A percentile compares a stretch with the other conserved stretches of the same genome.
These are phyloP conservation scores for Coniochaeta sp. DNA, from an alignment of 2,329 filamentous ascomycete genomes.

Conservation along the genomic window DNA sequence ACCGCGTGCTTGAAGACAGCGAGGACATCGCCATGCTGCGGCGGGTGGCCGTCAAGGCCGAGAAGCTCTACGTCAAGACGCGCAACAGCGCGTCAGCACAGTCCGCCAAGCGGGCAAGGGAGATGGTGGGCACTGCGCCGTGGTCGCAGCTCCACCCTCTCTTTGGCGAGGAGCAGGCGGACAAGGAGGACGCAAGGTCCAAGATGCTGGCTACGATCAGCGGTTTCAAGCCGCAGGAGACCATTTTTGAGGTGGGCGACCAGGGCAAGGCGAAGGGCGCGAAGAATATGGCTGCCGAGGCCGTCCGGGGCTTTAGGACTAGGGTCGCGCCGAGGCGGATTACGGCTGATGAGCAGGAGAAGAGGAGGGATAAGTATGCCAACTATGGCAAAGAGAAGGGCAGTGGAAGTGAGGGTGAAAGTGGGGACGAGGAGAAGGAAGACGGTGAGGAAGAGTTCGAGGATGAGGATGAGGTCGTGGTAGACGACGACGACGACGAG, in stretches of 20 bases:
- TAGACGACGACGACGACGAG: conserved; percentile 41
- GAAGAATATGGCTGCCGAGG: conserved; percentile 59
- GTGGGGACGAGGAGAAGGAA: conserved; percentile 25
- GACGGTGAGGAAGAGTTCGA: conserved; percentile 28
- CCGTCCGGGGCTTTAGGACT: conserved; percentile 67
- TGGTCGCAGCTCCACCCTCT: conserved; percentile 74
- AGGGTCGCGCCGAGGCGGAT: conserved; percentile 56
- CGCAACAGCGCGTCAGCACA: conserved; percentile 84
- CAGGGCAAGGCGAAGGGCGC: conserved; percentile 59
- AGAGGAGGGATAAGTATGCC: conserved; percentile 21
- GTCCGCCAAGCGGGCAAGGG: conserved; percentile 81
- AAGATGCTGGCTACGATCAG: conserved; percentile 86
- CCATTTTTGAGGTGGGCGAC: conserved; percentile 84
- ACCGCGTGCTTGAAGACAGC: conserved; percentile 68
- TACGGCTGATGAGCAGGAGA: conserved; percentile 23
- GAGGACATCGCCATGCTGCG: conserved; percentile 66
- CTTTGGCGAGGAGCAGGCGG: conserved; percentile 63
- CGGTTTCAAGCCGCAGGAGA: conserved; percentile 83
- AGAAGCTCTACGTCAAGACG: conserved; percentile 86
- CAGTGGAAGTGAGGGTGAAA: conserved; percentile 32
- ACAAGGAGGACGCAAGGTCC: conserved; percentile 64
- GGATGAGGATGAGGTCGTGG: conserved; percentile 23
- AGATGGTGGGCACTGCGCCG: conserved; percentile 60
- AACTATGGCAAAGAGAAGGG: conserved; percentile 17
- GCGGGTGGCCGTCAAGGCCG: conserved; percentile 74